A percentile compares a stretch with the other conserved stretches of the same genome.
Conservation (phyloP, 352 stramenopile species). For the Pythium plurisporium region DNA sequence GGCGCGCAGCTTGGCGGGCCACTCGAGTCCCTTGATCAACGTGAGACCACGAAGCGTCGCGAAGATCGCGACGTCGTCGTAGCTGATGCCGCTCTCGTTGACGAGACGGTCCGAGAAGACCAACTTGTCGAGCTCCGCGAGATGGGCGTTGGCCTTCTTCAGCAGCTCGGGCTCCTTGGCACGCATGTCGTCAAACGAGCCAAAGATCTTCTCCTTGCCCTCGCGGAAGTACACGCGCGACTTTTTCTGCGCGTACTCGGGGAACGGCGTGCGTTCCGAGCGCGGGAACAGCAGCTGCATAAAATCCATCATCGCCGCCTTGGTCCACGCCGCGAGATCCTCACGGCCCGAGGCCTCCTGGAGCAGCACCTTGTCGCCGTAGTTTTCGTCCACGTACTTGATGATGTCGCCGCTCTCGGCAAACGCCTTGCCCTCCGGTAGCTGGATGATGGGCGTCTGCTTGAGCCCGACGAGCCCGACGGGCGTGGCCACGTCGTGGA, state of each 20-base stretch:
- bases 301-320: conserved; percentile 25
- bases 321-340: conserved; percentile 42
- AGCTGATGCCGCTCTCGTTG: conserved; percentile 40
- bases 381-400: conserved; percentile 38
- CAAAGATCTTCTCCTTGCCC: conserved; percentile 50
- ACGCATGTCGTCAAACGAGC: conserved; percentile 31
- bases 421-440: conserved; percentile 25
- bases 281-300: conserved; percentile 37
- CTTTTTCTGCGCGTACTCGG: conserved; percentile 39
- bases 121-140: conserved; percentile 32
- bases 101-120: conserved; percentile 39
- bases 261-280: conserved; percentile 33
- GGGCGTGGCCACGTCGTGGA: conserved; percentile 41
- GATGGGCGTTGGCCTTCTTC: conserved; percentile 32
- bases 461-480: conserved; percentile 31
- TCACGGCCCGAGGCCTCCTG: conserved; percentile 23
- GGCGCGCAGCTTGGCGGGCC: conserved; percentile 39
- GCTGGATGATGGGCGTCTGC: conserved; percentile 29
- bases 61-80: conserved; percentile 57
- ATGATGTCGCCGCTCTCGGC: conserved; percentile 46
- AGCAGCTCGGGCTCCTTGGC: conserved; percentile 27
- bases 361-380: conserved; percentile 27
- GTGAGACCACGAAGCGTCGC: conserved; percentile 41
- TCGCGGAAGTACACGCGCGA: conserved; percentile 49
- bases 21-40: conserved; percentile 48